phyloP scores from a whole-genome alignment of 805 yeast species.

The Metschnikowia santaceciliae region DNA sequence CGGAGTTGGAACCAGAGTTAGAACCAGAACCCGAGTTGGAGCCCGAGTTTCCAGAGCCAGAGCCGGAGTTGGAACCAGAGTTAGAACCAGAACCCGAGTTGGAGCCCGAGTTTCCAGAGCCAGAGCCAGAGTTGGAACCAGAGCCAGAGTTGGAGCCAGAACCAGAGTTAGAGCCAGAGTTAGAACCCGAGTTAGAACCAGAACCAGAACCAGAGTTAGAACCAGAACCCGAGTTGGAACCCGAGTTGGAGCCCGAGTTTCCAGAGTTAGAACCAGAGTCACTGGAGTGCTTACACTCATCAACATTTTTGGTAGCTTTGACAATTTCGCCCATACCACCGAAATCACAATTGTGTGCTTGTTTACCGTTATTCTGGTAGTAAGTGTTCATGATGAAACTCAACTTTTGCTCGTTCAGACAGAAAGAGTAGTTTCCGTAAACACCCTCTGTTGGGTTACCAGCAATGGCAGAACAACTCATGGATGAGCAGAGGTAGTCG shows the following conservation, averaged over 20 bases:
- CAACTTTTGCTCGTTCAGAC: not conserved
- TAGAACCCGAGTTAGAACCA: not conserved
- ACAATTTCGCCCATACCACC: not conserved
- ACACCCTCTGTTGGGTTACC: conserved; percentile 37
- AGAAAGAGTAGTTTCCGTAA: conserved; percentile 21
- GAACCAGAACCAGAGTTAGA: no score
- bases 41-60: no score
- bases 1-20: no score
- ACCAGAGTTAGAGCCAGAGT: not conserved
- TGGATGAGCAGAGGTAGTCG: conserved; percentile 27
- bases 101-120: no score
- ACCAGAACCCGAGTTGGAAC: no score
- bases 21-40: no score
- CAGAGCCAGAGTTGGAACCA: no score
- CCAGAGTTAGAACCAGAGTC: not conserved
- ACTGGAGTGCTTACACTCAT: no score
- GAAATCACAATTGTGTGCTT: not conserved
- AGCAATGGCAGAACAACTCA: conserved; percentile 36
- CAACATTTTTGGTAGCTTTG: not conserved
- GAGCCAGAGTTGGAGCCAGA: no score
- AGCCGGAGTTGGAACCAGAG: not conserved
- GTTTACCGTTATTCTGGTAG: not conserved
- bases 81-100: no score
- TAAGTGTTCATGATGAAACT: not conserved
- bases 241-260: not conserved